These are phyloP conservation scores for Tetrahymena malaccensis DNA, from an alignment of 73 alveolate species.

Conservation along the genomic window DNA sequence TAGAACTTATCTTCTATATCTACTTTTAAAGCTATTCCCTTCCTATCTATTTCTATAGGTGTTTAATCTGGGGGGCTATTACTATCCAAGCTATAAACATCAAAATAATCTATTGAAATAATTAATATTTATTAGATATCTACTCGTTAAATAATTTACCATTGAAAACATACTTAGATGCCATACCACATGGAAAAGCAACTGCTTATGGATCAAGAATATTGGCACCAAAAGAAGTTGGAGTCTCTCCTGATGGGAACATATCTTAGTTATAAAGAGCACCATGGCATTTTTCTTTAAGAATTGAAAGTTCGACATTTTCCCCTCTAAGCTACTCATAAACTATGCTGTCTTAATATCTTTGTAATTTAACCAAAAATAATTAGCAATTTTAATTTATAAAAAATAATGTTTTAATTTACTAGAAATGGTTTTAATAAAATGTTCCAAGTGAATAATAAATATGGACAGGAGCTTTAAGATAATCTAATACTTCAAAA, in stretches of 20 bases:
- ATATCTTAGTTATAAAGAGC: neutral
- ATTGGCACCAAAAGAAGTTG: neutral
- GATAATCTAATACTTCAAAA: neutral
- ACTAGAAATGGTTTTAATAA: neutral
- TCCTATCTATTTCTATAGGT: neutral
- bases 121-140: neutral
- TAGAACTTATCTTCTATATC: neutral
- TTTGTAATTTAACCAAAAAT: neutral
- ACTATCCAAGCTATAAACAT: neutral
- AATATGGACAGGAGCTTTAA: neutral
- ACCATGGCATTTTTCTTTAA: neutral
- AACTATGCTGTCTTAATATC: neutral
- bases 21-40: neutral
- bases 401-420: neutral
- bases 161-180: neutral
- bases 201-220: neutral
- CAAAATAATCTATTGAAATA: neutral
- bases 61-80: neutral
- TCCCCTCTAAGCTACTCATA: neutral
- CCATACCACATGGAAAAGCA: slow-evolving; percentile 1
- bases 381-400: neutral
- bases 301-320: neutral
- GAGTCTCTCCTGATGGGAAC: neutral
- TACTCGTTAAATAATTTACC: neutral
- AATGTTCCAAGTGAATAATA: neutral